Conservation (phyloP, 495 filamentous ascomycete species). For the Neurospora intermedia region DNA sequence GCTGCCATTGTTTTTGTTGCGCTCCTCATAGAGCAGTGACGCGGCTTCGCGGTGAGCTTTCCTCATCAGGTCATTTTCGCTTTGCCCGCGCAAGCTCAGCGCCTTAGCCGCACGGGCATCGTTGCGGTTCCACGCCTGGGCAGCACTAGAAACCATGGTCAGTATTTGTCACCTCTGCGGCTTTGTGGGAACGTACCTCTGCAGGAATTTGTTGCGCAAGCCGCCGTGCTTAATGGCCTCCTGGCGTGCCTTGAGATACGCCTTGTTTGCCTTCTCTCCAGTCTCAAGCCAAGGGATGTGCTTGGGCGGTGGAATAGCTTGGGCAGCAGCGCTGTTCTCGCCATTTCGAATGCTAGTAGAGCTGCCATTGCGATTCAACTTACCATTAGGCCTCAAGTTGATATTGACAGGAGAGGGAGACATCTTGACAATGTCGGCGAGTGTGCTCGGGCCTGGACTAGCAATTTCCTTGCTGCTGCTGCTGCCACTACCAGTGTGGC, state of each 20-base stretch:
- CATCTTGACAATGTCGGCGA: constrained; percentile 93
- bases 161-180: constrained; percentile 4
- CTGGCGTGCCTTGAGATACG: constrained; percentile 85
- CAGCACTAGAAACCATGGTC: constrained; percentile 50
- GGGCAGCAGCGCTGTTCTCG: constrained; percentile 69
- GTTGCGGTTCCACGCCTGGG: constrained; percentile 99
- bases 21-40: constrained; percentile 82
- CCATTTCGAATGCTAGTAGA: constrained; percentile 46
- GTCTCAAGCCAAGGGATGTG: constrained; percentile 97
- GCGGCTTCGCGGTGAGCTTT: constrained; percentile 95
- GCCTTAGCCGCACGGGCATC: constrained; percentile 95
- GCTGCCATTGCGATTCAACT: constrained; percentile 42
- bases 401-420: constrained; percentile 61
- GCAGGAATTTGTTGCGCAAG: constrained; percentile 91
- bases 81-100: constrained; percentile 83
- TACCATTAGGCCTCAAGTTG: constrained; percentile 37
- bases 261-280: constrained; percentile 78
- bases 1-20: constrained; percentile 58
- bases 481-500: constrained; percentile 33
- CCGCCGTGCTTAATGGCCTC: constrained; percentile 96
- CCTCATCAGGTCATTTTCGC: constrained; percentile 93
- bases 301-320: constrained; percentile 75
- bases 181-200: constrained; percentile 51
- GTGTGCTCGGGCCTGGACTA: constrained; percentile 65
- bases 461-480: constrained; percentile 47